Evolutionary conservation across 1,139 yeast species (phyloP).

Genomic region (Geotrichum candidum): DNA sequence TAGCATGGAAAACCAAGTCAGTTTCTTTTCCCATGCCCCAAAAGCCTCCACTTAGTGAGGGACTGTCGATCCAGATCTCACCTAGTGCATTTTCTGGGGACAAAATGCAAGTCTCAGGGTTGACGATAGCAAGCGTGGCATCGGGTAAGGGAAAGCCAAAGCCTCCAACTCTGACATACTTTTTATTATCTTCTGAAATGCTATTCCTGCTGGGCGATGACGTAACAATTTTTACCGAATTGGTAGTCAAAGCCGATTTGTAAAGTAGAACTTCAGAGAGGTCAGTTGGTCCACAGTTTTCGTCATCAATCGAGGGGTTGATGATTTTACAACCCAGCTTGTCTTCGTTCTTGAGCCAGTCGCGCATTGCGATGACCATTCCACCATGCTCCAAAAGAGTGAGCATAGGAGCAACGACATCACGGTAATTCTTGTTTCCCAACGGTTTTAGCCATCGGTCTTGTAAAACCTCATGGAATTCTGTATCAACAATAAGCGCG

Average conservation of each 20-base stretch:
- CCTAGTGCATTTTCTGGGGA: slow-evolving; percentile 79
- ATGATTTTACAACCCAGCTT: slow-evolving; percentile 42
- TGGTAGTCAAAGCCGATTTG: slow-evolving; percentile 72
- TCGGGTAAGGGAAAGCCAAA: slow-evolving; percentile 94
- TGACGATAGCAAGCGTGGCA: slow-evolving; percentile 86
- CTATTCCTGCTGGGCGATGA: slow-evolving; percentile 44
- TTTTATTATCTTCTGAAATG: slow-evolving; percentile 42
- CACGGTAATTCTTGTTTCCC: slow-evolving; percentile 73
- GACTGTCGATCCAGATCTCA: slow-evolving; percentile 94
- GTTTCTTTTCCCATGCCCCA: slow-evolving; percentile 71
- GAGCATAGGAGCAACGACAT: slow-evolving; percentile 82
- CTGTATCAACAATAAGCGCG: slow-evolving; percentile 90
- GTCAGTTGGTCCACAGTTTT: slow-evolving; percentile 39
- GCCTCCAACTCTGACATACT: slow-evolving; percentile 68
- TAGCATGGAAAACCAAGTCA: slow-evolving; percentile 73
- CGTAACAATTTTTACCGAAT: slow-evolving; percentile 64
- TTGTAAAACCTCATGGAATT: slow-evolving; percentile 82
- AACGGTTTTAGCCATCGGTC: slow-evolving; percentile 87
- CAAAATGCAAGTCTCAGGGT: slow-evolving; percentile 75
- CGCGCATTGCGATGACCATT: slow-evolving; percentile 84
- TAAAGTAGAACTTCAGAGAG: slow-evolving; percentile 72
- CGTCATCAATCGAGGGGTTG: slow-evolving; percentile 32
- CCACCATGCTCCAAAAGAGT: slow-evolving; percentile 95
- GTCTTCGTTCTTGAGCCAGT: slow-evolving; percentile 66
- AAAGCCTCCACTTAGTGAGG: slow-evolving; percentile 81